phyloP scores from a whole-genome alignment of 306 rosid genomes.

The Cercis canadensis region DNA sequence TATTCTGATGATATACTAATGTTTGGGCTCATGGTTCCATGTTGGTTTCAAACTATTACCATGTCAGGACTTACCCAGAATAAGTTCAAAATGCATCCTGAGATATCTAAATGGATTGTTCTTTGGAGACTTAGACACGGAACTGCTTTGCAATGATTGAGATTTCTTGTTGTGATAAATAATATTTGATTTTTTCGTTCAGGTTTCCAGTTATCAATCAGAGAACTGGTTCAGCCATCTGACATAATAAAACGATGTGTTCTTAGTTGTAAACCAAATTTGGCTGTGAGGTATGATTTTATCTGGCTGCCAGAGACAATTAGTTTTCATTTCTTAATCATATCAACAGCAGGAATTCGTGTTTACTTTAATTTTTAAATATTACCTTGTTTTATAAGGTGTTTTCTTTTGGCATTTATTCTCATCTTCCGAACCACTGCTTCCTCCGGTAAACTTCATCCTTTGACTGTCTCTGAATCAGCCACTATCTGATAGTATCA shows the following conservation, averaged over 20 bases:
- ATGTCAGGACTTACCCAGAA: too few species aligned
- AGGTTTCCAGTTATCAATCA: slow-evolving; percentile 76
- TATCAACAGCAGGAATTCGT: slow-evolving; percentile 9
- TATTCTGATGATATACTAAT: not conserved
- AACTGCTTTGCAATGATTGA: slow-evolving; percentile 16
- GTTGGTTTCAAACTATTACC: not conserved
- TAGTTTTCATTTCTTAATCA: slow-evolving; percentile 24
- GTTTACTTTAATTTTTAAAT: slow-evolving; percentile 11
- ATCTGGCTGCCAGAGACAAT: slow-evolving; percentile 30
- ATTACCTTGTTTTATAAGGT: not conserved
- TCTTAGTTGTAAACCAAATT: slow-evolving; percentile 57
- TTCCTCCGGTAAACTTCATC: slow-evolving; percentile 19
- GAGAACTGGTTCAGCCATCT: slow-evolving; percentile 64
- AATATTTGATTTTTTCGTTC: slow-evolving; percentile 51
- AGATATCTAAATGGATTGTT: not conserved
- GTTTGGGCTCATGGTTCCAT: slow-evolving; percentile 8
- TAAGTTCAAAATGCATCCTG: not conserved
- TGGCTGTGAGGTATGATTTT: slow-evolving; percentile 85
- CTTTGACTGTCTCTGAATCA: not conserved
- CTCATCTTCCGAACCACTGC: not conserved
- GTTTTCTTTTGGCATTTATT: slow-evolving; percentile 16
- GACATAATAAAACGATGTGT: slow-evolving; percentile 74
- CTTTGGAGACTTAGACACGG: slow-evolving; percentile 1
- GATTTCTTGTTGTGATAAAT: slow-evolving; percentile 35
- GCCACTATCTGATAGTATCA: slow-evolving; percentile 32